A percentile compares a stretch with the other conserved stretches of the same genome.
phyloP scores from a whole-genome alignment of 1,139 yeast genomes.

The Debaryomycetaceae sp. region DNA sequence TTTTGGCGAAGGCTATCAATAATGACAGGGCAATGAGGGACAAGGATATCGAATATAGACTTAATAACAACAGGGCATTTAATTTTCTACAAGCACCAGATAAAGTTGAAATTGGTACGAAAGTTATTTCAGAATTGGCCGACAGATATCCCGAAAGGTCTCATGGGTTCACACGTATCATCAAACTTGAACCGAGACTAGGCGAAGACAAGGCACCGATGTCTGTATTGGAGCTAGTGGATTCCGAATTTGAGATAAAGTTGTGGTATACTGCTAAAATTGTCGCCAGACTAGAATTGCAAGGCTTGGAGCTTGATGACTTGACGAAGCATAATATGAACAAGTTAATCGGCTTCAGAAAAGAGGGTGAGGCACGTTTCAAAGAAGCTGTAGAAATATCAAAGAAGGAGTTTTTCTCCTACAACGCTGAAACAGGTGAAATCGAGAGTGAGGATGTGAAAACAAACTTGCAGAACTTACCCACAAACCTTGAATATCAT shows the following conservation, averaged over 20 bases:
- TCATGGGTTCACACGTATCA: constrained; percentile 85
- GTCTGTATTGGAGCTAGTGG: constrained; percentile 85
- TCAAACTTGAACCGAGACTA: constrained; percentile 78
- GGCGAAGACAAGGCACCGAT: constrained; percentile 90
- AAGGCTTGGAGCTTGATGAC: constrained; percentile 58
- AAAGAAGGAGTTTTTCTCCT: constrained; percentile 53
- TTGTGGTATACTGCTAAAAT: constrained; percentile 75
- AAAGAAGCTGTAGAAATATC: constrained; percentile 61
- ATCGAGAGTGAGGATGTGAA: constrained; percentile 21
- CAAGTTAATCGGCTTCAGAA: constrained; percentile 45
- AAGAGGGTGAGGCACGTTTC: constrained; percentile 52
- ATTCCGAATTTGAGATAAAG: constrained; percentile 66
- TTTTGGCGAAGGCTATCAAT: constrained; percentile 30
- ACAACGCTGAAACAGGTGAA: constrained; percentile 24
- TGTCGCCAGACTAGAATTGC: constrained; percentile 74
- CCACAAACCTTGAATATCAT: constrained; percentile 26
- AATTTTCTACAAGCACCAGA: constrained; percentile 42
- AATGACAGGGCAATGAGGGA: constrained; percentile 15
- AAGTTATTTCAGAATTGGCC: constrained; percentile 62
- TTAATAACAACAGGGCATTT: constrained; percentile 22
- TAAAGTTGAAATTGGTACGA: constrained; percentile 42
- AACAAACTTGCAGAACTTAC: constrained; percentile 31
- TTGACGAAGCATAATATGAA: constrained; percentile 56
- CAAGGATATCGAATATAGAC: constrained; percentile 17
- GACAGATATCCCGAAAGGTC: constrained; percentile 59